Conservation (phyloP, 495 filamentous ascomycete genomes). For the Choiromyces venosus region DNA sequence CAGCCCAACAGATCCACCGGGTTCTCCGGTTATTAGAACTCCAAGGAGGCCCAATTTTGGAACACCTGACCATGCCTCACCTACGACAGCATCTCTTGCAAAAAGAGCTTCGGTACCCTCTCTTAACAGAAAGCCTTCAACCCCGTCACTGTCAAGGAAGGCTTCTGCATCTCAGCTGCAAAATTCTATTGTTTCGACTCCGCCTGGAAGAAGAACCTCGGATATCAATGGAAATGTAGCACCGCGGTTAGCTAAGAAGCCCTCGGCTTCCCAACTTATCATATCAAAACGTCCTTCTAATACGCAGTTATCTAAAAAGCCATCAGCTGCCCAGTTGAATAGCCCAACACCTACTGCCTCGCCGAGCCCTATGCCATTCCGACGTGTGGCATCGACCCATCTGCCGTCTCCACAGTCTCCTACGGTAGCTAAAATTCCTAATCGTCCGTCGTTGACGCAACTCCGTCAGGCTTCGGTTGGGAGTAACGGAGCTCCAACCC, state of each 20-base stretch:
- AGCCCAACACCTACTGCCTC: conserved; percentile 17
- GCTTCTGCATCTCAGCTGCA: conserved; percentile 31
- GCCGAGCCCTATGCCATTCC: conserved; percentile 28
- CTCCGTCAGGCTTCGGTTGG: conserved; percentile 26
- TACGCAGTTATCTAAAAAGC: conserved; percentile 29
- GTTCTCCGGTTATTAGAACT: conserved; percentile 6
- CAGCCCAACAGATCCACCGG: conserved; percentile 9
- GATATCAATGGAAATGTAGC: conserved; percentile 32
- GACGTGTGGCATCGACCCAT: conserved; percentile 23
- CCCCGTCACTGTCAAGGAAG: conserved; percentile 31
- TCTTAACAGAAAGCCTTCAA: conserved; percentile 27
- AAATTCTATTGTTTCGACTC: conserved; percentile 21
- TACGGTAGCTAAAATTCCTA: conserved; percentile 15
- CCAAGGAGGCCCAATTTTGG: conserved; percentile 13
- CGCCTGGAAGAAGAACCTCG: conserved; percentile 27
- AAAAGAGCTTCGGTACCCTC: conserved; percentile 35
- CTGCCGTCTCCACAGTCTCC: conserved; percentile 25
- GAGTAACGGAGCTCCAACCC: conserved; percentile 6
- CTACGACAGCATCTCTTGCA: conserved; percentile 31
- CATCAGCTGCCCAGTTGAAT: conserved; percentile 20
- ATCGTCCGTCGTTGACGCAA: conserved; percentile 15
- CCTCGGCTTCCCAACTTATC: conserved; percentile 31
- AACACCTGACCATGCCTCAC: conserved; percentile 27
- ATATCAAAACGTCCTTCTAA: conserved; percentile 34
- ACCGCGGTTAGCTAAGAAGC: conserved; percentile 26